Evolutionary conservation across 2,329 filamentous ascomycete species (phyloP).

Genomic region (Fusarium paranaense): DNA sequence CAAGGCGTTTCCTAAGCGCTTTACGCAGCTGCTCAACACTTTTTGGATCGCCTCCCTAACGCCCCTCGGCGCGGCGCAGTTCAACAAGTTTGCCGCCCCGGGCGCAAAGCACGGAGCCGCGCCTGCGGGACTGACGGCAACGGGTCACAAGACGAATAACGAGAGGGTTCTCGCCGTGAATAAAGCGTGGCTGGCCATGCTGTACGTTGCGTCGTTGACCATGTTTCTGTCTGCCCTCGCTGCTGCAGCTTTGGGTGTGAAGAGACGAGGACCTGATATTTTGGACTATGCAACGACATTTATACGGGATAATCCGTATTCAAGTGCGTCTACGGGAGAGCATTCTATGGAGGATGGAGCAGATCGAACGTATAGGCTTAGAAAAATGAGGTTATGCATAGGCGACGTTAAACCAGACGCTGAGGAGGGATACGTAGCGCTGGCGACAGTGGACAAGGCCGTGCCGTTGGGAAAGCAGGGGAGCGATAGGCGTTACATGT

Average conservation of each 20-base stretch:
- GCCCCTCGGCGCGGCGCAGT: neutral
- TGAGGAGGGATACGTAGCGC: conserved; percentile 2
- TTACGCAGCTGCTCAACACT: conserved; percentile 9
- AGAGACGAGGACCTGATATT: conserved; percentile 9
- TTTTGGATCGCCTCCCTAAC: conserved; percentile 10
- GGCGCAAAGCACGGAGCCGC: neutral
- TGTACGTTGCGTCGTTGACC: neutral
- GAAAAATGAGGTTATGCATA: neutral
- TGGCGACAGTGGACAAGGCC: conserved; percentile 8
- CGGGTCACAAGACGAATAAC: neutral
- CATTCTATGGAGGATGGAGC: conserved; percentile 11
- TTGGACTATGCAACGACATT: neutral
- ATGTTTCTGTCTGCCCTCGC: conserved; percentile 5
- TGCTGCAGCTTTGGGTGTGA: neutral
- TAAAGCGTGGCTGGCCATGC: conserved; percentile 2
- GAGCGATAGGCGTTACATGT: neutral
- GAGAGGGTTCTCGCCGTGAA: neutral
- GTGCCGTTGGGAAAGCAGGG: neutral
- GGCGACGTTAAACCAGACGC: neutral
- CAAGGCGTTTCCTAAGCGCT: neutral
- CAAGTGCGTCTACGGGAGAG: neutral
- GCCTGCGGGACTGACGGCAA: neutral
- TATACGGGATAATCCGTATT: conserved; percentile 2
- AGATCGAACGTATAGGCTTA: conserved; percentile 1
- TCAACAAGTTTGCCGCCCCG: neutral